Evolutionary conservation across 2,329 filamentous ascomycete genomes (phyloP).

Genomic region (Colletotrichum agaves): DNA sequence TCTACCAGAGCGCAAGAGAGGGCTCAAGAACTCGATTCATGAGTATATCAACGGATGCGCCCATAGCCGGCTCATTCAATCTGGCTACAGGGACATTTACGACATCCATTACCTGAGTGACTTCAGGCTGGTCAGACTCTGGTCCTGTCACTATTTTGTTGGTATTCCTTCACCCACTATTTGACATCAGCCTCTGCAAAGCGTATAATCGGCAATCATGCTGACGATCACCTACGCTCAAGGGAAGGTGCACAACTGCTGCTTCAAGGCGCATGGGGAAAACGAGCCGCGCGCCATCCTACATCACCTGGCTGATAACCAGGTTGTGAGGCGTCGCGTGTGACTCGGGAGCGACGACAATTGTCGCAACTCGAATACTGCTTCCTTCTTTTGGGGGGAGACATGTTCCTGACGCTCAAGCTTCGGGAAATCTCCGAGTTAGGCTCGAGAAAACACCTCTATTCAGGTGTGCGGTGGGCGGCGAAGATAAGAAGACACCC

Average conservation of each 20-base stretch:
- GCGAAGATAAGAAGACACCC: no score
- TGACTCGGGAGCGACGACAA: slow-evolving; percentile 45
- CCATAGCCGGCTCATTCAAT: not conserved
- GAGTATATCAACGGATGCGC: not conserved
- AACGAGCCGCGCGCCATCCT: slow-evolving; percentile 29
- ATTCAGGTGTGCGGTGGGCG: no score
- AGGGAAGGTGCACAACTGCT: slow-evolving; percentile 39
- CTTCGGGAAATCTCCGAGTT: not conserved
- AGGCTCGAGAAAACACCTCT: no score
- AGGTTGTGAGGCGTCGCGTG: slow-evolving; percentile 44
- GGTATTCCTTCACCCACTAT: not conserved
- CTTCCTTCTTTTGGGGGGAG: slow-evolving; percentile 33
- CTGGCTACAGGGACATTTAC: no score
- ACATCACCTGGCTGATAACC: slow-evolving; percentile 30
- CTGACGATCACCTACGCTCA: slow-evolving; percentile 29
- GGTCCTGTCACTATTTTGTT: not conserved
- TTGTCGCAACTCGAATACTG: slow-evolving; percentile 49
- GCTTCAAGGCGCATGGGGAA: slow-evolving; percentile 34
- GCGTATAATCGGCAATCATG: not conserved
- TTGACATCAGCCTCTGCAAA: not conserved
- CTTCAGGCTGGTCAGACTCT: not conserved
- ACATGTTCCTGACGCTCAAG: not conserved
- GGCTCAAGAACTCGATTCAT: not conserved
- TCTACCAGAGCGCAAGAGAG: not conserved
- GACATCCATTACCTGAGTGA: no score